phyloP scores from a whole-genome alignment of 768 basidiomycete species.

The Paxillus involutus region DNA sequence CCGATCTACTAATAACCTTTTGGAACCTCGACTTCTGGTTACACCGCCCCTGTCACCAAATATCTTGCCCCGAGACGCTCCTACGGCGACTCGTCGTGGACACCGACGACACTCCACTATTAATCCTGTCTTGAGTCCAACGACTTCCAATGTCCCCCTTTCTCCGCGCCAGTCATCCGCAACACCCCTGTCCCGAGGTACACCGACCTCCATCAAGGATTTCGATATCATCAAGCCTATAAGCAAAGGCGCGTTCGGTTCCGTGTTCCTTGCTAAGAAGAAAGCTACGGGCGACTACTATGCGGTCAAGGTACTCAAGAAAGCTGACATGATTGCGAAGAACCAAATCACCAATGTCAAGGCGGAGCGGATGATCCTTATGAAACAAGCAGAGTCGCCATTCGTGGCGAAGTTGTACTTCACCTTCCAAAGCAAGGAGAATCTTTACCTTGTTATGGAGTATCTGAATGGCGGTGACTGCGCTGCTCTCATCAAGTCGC shows the following conservation, averaged over 20 bases:
- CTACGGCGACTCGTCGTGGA: slow-evolving; percentile 46
- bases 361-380: slow-evolving; percentile 98
- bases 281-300: slow-evolving; percentile 97
- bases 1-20: slow-evolving; percentile 64
- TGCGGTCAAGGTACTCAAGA: slow-evolving; percentile 99
- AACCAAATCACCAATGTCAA: slow-evolving; percentile 99
- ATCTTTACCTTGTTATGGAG: slow-evolving; percentile 98
- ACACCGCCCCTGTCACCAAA: slow-evolving; percentile 74
- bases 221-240: slow-evolving; percentile 99
- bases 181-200: slow-evolving; percentile 74
- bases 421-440: slow-evolving; percentile 99
- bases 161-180: slow-evolving; percentile 86
- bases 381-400: slow-evolving; percentile 98
- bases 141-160: slow-evolving; percentile 52
- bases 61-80: slow-evolving; percentile 53
- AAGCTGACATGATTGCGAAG: slow-evolving; percentile 99
- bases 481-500: slow-evolving; percentile 91
- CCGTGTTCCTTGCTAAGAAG: slow-evolving; percentile 98
- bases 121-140: slow-evolving; percentile 60
- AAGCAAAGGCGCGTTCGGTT: slow-evolving; percentile 97
- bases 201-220: slow-evolving; percentile 93
- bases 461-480: slow-evolving; percentile 99
- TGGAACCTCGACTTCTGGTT: slow-evolving; percentile 63
- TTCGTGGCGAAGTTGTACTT: slow-evolving; percentile 98
- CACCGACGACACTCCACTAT: slow-evolving; percentile 75